phyloP scores from a whole-genome alignment of 371 early-diverging fungal genomes.

The Vairimorpha ceranae region DNA sequence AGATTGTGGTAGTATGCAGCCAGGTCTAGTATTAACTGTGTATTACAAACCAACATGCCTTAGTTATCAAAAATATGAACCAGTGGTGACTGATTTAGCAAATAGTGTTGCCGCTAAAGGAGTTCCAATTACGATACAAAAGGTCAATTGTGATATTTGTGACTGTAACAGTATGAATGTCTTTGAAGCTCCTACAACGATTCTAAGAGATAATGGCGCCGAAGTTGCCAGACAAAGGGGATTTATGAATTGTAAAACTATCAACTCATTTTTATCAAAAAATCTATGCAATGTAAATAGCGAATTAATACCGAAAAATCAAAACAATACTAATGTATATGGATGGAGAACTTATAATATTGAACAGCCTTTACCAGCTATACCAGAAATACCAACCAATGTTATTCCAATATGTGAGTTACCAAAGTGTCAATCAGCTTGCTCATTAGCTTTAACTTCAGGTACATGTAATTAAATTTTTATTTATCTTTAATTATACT shows the following conservation, averaged over 20 bases:
- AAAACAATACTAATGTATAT: too few relatives aligned
- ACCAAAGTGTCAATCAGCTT: too few relatives aligned
- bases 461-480: too few relatives aligned
- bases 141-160: slow-evolving; percentile 58
- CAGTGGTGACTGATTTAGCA: neutral
- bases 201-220: slow-evolving; percentile 48
- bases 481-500: too few relatives aligned
- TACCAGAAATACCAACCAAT: too few relatives aligned
- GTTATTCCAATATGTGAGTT: too few relatives aligned
- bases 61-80: neutral
- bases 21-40: neutral
- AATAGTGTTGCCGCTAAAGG: neutral
- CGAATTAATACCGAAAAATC: neutral
- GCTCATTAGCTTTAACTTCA: too few relatives aligned
- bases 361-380: too few relatives aligned
- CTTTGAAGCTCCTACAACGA: slow-evolving; percentile 58
- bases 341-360: too few relatives aligned
- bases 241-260: slow-evolving; percentile 16
- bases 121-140: slow-evolving; percentile 38
- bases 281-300: neutral
- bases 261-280: slow-evolving; percentile 38
- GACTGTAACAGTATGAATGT: slow-evolving; percentile 42
- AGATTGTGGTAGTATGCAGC: neutral
- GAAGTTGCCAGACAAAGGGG: slow-evolving; percentile 42
- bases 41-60: neutral